Percentiles rank a stretch among this genome's conserved stretches.
phyloP scores from a whole-genome alignment of 2,329 filamentous ascomycete genomes.

The Alternaria sp. region DNA sequence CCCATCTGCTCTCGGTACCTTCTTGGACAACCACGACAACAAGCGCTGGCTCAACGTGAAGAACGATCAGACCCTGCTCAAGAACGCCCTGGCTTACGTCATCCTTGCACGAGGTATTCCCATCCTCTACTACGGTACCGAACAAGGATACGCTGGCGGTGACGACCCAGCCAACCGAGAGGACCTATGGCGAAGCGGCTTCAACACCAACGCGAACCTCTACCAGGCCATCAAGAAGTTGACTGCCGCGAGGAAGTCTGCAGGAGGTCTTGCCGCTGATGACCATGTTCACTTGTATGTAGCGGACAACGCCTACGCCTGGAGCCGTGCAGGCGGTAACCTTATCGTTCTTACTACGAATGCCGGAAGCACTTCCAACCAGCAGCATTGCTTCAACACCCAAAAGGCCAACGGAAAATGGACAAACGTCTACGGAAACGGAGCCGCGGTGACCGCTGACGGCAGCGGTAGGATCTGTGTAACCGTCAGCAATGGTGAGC shows the following conservation, averaged over 20 bases:
- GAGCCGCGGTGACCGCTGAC: constrained; percentile 48
- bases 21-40: constrained; percentile 51
- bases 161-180: constrained; percentile 51
- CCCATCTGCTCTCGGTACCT: constrained; percentile 45
- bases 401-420: constrained; percentile 49
- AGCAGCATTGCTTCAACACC: constrained; percentile 53
- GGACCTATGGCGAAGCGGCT: constrained; percentile 48
- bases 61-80: constrained; percentile 44
- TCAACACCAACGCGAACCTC: constrained; percentile 38
- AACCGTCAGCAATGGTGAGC: constrained; percentile 51
- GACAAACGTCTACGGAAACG: constrained; percentile 50
- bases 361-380: constrained; percentile 48
- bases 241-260: constrained; percentile 36
- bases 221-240: constrained; percentile 39
- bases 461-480: constrained; percentile 52
- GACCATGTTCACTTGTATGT: constrained; percentile 56
- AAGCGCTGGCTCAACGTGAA: constrained; percentile 46
- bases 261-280: constrained; percentile 53
- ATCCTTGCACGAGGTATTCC: constrained; percentile 49
- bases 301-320: constrained; percentile 53
- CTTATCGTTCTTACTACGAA: constrained; percentile 57
- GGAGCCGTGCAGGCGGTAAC: constrained; percentile 53
- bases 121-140: constrained; percentile 50
- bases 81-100: constrained; percentile 49
- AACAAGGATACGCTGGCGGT: constrained; percentile 47